Evolutionary conservation across 225 moss, liverwort and hornwort species (phyloP).

Genomic region (Thuidium tamariscinum): DNA sequence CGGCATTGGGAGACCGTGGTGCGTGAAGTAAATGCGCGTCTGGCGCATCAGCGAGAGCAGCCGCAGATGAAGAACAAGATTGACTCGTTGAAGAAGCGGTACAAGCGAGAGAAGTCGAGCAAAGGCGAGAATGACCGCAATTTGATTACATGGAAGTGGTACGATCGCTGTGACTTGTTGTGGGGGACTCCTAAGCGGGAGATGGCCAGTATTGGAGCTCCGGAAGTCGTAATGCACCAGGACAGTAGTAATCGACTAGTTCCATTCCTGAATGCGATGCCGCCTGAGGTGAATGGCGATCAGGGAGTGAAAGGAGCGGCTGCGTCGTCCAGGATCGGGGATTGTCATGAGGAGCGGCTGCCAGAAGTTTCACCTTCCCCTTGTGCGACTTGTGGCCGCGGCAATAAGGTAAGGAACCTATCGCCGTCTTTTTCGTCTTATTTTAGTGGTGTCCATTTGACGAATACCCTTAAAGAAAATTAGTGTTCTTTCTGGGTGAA

Average conservation of each 20-base stretch:
- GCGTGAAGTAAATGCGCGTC: conserved; percentile 29
- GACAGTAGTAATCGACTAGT: conserved; percentile 27
- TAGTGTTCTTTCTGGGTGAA: too few species aligned
- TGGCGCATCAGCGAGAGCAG: conserved; percentile 46
- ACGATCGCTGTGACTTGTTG: conserved; percentile 38
- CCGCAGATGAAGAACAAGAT: conserved; percentile 62
- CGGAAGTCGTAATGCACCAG: not conserved
- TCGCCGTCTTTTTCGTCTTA: not conserved
- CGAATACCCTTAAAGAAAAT: too few species aligned
- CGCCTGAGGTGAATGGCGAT: conserved; percentile 28
- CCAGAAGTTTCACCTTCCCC: conserved; percentile 19
- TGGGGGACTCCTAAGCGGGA: conserved; percentile 43
- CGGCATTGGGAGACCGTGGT: conserved; percentile 52
- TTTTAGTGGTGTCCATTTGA: not conserved
- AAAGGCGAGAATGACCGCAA: conserved; percentile 37
- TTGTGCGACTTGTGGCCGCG: conserved; percentile 10
- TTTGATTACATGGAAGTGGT: conserved; percentile 52
- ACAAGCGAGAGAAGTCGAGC: conserved; percentile 43
- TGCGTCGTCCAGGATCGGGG: conserved; percentile 15
- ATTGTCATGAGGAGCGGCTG: conserved; percentile 15
- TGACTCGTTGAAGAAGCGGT: conserved; percentile 51
- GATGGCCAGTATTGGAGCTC: not conserved
- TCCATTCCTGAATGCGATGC: conserved; percentile 26
- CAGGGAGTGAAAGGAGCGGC: conserved; percentile 20
- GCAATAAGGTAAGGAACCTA: not conserved